A percentile compares a stretch with the other conserved stretches of the same genome.
Evolutionary conservation across 345 rosid genomes (phyloP).

Genomic region (Aurinia saxatilis): DNA sequence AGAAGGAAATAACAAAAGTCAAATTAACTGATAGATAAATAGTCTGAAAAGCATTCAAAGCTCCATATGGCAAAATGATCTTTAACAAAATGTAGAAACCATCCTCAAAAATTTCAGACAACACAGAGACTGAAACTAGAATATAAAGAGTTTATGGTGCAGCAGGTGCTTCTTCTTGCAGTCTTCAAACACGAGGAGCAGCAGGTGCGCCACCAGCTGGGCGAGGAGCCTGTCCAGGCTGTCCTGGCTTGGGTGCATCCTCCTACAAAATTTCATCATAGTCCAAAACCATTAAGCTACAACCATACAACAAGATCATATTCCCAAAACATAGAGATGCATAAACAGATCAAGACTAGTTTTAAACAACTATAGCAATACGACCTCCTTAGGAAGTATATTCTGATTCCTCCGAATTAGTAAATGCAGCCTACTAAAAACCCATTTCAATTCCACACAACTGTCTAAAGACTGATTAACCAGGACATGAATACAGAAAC

Average conservation of each 20-base stretch:
- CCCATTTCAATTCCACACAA: neutral
- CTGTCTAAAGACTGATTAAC: neutral
- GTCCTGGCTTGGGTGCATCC: constrained; percentile 52
- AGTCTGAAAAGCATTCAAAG: constrained; percentile 17
- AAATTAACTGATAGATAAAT: neutral
- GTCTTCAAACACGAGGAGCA: constrained; percentile 45
- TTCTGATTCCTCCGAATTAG: too few species aligned
- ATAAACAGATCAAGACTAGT: too few species aligned
- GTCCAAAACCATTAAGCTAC: neutral
- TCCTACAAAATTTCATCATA: constrained; percentile 31
- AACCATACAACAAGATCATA: neutral
- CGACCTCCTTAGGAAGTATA: too few species aligned
- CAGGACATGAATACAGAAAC: neutral
- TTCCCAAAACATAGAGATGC: too few species aligned
- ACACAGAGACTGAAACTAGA: constrained; percentile 1
- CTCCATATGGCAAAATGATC: neutral
- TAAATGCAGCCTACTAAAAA: too few species aligned
- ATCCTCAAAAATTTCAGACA: constrained; percentile 17
- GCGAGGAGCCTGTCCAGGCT: constrained; percentile 59
- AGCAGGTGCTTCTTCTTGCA: neutral
- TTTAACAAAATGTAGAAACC: constrained; percentile 6
- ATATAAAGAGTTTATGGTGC: neutral
- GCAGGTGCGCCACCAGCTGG: constrained; percentile 47
- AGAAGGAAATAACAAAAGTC: neutral
- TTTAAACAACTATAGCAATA: too few species aligned